Base-by-base conservation (phyloP, 441 rosid species). In the Euphorbia celastroides region DNA sequence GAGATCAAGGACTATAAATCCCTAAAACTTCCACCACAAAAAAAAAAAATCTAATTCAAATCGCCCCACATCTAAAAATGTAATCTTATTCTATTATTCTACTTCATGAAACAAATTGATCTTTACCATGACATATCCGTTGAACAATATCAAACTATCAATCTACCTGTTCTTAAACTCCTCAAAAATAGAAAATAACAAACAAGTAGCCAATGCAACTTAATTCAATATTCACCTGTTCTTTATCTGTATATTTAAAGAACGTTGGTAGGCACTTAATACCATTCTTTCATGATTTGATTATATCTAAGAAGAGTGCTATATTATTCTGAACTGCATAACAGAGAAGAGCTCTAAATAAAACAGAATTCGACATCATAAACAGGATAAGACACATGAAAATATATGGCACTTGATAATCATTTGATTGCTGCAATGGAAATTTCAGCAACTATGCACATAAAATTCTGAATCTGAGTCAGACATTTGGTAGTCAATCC, bases 371-470 rank as follows among this genome's bases (percentile, higher is more conserved):
- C 13, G 58, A 64, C 22, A 12, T 27, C 57, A n/a, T 28, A 28
- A 28, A 19, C 14, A 10, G 19, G n/a, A n/a, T 28, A 48, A 28
- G 26, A 20, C 31, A 13, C 5, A 31, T 51, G 22, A 52, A 34
- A 32, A 65, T 12, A 12, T 62, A 20, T 17, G 44, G 5, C 34
- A 25, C 65, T 23, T 22, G 65, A 38, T 19, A 25, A 1, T 16
- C 54, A 17, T 32, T 16, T 14, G 23, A 41, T 5, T 26, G 5
- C 25, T 5, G 6, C 20, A 23, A 54, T 2, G 23, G 17, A 26
- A 51, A 12, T 11, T 64, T 64, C n/a, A 64, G 67, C 27, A 51
- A 64, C 22, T 32, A 54, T 19, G 44, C 12, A 38, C 11, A 65
- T 2, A 23, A 12, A 30, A 54, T 30, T 17, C 13, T 23, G 14